Evolutionary conservation across 164 flowering plant species (phyloP).

Genomic region (Berberis vulgaris): DNA sequence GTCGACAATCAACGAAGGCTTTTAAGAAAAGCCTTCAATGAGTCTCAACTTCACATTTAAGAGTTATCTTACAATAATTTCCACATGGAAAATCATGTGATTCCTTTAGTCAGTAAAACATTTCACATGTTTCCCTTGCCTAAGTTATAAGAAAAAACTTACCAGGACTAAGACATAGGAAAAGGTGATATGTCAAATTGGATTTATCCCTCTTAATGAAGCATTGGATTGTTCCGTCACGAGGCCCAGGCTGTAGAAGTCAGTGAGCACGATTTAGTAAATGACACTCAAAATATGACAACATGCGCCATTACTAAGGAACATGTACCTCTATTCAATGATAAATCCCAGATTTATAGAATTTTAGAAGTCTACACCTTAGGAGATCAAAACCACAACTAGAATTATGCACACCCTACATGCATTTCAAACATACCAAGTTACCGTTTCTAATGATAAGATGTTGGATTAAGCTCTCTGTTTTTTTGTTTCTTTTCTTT

Average conservation of each 20-base stretch:
- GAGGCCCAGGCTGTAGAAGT: constrained; percentile 68
- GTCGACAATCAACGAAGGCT: background rate
- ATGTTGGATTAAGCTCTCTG: too few species aligned
- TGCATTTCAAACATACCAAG: too few species aligned
- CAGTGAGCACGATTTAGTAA: constrained; percentile 4
- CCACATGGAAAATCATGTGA: background rate
- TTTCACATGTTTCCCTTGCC: background rate
- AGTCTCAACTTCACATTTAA: background rate
- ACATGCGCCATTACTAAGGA: background rate
- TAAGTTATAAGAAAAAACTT: constrained; percentile 11
- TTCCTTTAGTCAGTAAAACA: background rate
- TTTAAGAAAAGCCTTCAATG: background rate
- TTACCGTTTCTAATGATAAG: too few species aligned
- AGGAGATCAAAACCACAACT: too few species aligned
- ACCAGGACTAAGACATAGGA: constrained; percentile 87
- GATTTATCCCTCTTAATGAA: constrained; percentile 88
- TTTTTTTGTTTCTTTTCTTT: background rate
- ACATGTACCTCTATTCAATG: too few species aligned
- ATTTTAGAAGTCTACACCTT: too few species aligned
- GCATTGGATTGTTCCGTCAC: constrained; percentile 87
- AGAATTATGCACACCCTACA: too few species aligned
- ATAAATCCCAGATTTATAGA: too few species aligned
- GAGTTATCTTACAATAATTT: background rate
- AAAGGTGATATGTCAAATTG: constrained; percentile 75
- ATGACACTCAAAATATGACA: background rate